These are phyloP conservation scores for Neoboletus magnificus DNA, from an alignment of 768 basidiomycete genomes.

Conservation along the genomic window DNA sequence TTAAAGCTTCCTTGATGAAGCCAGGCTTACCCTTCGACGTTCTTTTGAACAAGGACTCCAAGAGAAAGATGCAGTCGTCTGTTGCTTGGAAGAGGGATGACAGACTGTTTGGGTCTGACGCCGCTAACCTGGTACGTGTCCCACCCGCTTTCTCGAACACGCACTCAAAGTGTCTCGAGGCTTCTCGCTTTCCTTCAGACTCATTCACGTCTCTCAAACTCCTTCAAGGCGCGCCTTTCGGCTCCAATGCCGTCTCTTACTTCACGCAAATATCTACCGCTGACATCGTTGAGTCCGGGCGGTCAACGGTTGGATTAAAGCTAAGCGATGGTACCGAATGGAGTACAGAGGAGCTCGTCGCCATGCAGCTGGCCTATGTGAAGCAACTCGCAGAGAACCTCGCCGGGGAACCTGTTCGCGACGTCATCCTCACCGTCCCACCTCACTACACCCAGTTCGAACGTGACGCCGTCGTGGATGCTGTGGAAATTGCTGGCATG, in stretches of 20 bases:
- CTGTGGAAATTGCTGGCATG: constrained; percentile 87
- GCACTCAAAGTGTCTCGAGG: constrained; percentile 44
- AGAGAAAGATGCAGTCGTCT: constrained; percentile 87
- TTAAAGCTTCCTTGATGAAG: constrained; percentile 94
- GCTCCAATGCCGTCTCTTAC: constrained; percentile 57
- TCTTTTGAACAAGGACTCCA: constrained; percentile 93
- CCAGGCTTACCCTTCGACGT: constrained; percentile 95
- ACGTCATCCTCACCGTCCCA: constrained; percentile 88
- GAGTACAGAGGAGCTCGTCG: constrained; percentile 87
- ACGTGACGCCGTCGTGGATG: constrained; percentile 87
- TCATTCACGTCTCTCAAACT: constrained; percentile 85
- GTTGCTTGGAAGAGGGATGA: constrained; percentile 93
- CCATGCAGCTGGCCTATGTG: constrained; percentile 91
- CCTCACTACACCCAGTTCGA: constrained; percentile 89
- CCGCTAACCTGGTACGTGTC: constrained; percentile 74
- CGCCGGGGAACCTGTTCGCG: constrained; percentile 72
- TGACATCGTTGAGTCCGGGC: constrained; percentile 49
- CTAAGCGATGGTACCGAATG: constrained; percentile 66
- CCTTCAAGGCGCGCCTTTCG: constrained; percentile 67
- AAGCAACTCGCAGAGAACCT: constrained; percentile 80
- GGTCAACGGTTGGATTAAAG: constrained; percentile 58
- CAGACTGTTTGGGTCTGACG: constrained; percentile 86
- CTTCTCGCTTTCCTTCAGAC: constrained; percentile 86
- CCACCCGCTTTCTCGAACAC: not conserved
- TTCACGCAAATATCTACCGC: constrained; percentile 55